phyloP scores from a whole-genome alignment of 179 eudicot genomes.

The Heliamphora pulchella region DNA sequence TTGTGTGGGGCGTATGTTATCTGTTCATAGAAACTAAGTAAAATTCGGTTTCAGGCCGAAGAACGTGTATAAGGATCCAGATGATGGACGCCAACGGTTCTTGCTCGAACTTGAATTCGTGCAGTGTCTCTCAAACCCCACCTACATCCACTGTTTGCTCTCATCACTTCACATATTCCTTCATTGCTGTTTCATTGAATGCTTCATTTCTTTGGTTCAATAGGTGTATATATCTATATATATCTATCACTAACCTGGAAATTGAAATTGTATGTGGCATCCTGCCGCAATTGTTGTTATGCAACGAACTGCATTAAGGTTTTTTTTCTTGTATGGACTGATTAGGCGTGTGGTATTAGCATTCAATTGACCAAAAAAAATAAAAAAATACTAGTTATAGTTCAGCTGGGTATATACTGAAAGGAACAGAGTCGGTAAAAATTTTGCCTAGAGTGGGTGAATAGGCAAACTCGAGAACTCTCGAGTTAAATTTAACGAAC shows the following conservation, averaged over 20 bases:
- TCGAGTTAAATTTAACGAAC: too few relatives aligned
- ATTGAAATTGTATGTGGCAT: not conserved
- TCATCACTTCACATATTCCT: not conserved
- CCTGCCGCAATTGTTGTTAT: not conserved
- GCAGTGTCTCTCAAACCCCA: conserved; percentile 90
- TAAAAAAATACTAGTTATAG: not conserved
- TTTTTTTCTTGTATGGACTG: conserved; percentile 7
- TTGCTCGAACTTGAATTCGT: conserved; percentile 82
- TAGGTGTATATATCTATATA: not conserved
- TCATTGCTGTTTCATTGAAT: not conserved
- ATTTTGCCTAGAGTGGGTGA: too few relatives aligned
- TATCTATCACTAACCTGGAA: not conserved
- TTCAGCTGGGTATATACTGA: not conserved
- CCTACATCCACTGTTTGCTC: conserved; percentile 71
- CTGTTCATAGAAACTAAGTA: not conserved
- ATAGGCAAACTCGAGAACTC: too few relatives aligned
- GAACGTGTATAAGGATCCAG: conserved; percentile 59
- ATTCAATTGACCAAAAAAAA: not conserved
- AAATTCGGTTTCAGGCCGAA: conserved; percentile 25
- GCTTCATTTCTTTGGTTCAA: not conserved
- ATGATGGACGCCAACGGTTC: conserved; percentile 86
- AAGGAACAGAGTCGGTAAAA: too few relatives aligned
- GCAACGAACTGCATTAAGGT: not conserved
- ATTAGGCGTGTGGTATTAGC: not conserved
- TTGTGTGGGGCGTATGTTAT: not conserved